phyloP scores from a whole-genome alignment of 805 yeast species.

The Cyberlindnera sargentensis region DNA sequence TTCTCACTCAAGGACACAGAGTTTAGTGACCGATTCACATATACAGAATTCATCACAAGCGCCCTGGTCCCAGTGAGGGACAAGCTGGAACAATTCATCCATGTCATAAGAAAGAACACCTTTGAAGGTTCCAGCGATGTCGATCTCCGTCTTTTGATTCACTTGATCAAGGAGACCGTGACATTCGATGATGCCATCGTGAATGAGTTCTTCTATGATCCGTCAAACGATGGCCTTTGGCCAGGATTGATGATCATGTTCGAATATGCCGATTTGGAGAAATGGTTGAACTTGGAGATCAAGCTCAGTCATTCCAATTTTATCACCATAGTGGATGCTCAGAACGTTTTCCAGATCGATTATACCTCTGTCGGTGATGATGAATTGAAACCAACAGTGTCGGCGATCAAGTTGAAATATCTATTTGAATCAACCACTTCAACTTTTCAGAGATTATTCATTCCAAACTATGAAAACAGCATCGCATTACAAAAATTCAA shows the following conservation, averaged over 20 bases:
- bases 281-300: slow-evolving; percentile 44
- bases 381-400: slow-evolving; percentile 33
- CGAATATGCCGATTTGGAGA: slow-evolving; percentile 26
- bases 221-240: slow-evolving; percentile 25
- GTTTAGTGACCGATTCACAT: slow-evolving; percentile 23
- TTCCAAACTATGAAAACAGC: slow-evolving; percentile 24
- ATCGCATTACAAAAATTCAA: slow-evolving; percentile 37
- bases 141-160: slow-evolving; percentile 22
- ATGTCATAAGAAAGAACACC: slow-evolving; percentile 20
- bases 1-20: slow-evolving; percentile 29
- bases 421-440: slow-evolving; percentile 38
- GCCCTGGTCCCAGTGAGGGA: slow-evolving; percentile 36
- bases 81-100: slow-evolving; percentile 29
- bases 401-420: slow-evolving; percentile 36
- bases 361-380: slow-evolving; percentile 28
- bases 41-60: slow-evolving; percentile 33
- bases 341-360: slow-evolving; percentile 40
- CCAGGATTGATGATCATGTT: slow-evolving; percentile 21
- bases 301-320: slow-evolving; percentile 38
- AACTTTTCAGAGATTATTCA: slow-evolving; percentile 27
- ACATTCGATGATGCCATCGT: slow-evolving; percentile 30
- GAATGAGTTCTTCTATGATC: slow-evolving; percentile 36
- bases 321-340: slow-evolving; percentile 32
- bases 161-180: slow-evolving; percentile 33
- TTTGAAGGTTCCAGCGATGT: slow-evolving; percentile 6